These are phyloP conservation scores for Protostelium mycophagum DNA, from an alignment of 78 protist genomes.

Conservation along the genomic window DNA sequence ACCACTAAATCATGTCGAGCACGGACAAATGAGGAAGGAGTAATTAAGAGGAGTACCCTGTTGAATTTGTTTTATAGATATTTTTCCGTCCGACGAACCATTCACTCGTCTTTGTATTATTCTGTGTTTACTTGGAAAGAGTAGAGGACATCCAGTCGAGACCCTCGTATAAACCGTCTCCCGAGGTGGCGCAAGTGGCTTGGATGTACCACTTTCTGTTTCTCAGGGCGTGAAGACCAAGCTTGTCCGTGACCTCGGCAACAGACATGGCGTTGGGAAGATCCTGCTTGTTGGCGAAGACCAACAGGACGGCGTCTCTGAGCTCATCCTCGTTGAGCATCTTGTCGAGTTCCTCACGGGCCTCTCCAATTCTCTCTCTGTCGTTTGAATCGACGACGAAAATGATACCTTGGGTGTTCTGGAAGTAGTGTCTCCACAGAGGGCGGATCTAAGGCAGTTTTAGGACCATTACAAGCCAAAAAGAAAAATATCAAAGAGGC, in stretches of 20 bases:
- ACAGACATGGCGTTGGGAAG: constrained; percentile 94
- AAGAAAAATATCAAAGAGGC: constrained; percentile 65
- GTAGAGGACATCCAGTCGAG: constrained; percentile 87
- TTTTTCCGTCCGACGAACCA: no score
- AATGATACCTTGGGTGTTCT: constrained; percentile 87
- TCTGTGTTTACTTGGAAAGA: constrained; percentile 14
- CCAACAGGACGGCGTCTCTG: constrained; percentile 70
- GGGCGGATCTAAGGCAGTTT: neutral
- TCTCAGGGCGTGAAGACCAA: constrained; percentile 89
- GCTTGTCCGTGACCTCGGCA: constrained; percentile 91
- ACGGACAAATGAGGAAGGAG: no score
- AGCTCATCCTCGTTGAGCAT: constrained; percentile 70
- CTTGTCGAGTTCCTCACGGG: constrained; percentile 75
- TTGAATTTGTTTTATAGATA: no score
- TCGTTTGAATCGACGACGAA: constrained; percentile 96
- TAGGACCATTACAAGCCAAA: neutral
- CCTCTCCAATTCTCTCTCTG: constrained; percentile 81
- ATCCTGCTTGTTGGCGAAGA: constrained; percentile 89
- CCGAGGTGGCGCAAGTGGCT: constrained; percentile 90
- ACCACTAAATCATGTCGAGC: no score
- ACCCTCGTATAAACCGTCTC: constrained; percentile 94
- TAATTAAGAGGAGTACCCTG: no score
- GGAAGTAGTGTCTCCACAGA: constrained; percentile 81
- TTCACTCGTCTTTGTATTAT: neutral
- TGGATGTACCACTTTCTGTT: constrained; percentile 89